A percentile compares a stretch with the other conserved stretches of the same genome.
Evolutionary conservation across 768 basidiomycete species (phyloP).

Genomic region (Serendipita indica): DNA sequence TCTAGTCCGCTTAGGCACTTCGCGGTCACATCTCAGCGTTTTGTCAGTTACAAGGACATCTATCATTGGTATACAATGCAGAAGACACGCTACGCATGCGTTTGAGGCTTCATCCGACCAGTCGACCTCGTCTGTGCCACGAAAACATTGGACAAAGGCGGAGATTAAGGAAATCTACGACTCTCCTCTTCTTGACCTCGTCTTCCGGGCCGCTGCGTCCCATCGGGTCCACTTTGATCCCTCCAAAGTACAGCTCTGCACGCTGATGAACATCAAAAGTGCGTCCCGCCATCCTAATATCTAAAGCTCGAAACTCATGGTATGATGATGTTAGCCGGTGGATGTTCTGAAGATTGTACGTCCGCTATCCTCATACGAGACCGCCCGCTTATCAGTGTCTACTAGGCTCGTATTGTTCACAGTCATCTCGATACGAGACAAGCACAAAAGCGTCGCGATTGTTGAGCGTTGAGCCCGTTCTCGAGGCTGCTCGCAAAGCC

Average conservation of each 20-base stretch:
- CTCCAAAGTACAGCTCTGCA: constrained; percentile 85
- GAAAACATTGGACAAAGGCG: constrained; percentile 56
- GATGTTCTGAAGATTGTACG: constrained; percentile 91
- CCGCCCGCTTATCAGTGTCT: constrained; percentile 11
- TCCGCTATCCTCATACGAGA: constrained; percentile 12
- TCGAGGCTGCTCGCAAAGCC: constrained; percentile 83
- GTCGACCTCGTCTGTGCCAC: constrained; percentile 16
- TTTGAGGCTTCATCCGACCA: background rate
- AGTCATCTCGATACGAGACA: constrained; percentile 86
- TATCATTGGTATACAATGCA: too few relatives aligned
- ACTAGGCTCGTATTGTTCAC: constrained; percentile 90
- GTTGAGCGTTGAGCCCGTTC: constrained; percentile 78
- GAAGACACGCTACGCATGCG: background rate
- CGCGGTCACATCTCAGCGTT: too few relatives aligned
- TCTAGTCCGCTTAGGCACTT: too few relatives aligned
- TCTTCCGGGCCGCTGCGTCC: constrained; percentile 70
- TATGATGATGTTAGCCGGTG: constrained; percentile 47
- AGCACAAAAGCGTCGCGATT: constrained; percentile 78
- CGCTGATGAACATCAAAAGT: constrained; percentile 98
- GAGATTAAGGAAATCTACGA: constrained; percentile 83
- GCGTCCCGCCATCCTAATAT: constrained; percentile 25
- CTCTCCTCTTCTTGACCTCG: constrained; percentile 70
- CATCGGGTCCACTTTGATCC: constrained; percentile 83
- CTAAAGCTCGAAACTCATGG: background rate
- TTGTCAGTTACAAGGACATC: too few relatives aligned